A percentile compares a stretch with the other conserved stretches of the same genome.
Evolutionary conservation across 2,329 filamentous ascomycete genomes (phyloP).

Genomic region (Aspergillus puulaauensis): DNA sequence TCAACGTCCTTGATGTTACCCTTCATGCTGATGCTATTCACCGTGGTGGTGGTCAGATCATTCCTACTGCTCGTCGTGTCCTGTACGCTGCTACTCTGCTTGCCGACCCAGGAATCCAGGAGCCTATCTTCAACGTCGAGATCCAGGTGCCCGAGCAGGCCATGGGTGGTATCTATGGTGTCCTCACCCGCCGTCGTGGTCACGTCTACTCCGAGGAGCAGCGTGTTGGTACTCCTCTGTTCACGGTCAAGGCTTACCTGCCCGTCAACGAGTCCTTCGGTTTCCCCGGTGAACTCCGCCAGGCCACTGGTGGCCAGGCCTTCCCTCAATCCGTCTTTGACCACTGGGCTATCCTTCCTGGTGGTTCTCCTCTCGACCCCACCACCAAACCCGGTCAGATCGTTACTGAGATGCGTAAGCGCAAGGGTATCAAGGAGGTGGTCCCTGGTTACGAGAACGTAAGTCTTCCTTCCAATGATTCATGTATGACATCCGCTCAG

Average conservation of each 20-base stretch:
- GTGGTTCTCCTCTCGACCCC: conserved; percentile 85
- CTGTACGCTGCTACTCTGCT: conserved; percentile 91
- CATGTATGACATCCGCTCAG: background rate
- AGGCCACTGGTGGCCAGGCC: conserved; percentile 91
- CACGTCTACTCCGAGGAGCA: conserved; percentile 99
- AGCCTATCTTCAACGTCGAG: conserved; percentile 98
- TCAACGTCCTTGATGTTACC: conserved; percentile 99
- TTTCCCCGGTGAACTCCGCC: conserved; percentile 96
- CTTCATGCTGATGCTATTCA: conserved; percentile 99
- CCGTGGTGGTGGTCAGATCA: conserved; percentile 98
- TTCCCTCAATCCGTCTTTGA: conserved; percentile 99
- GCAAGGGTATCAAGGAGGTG: conserved; percentile 98
- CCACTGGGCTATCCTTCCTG: conserved; percentile 95
- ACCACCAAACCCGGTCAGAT: conserved; percentile 79
- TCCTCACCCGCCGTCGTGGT: conserved; percentile 95
- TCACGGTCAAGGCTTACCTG: conserved; percentile 98
- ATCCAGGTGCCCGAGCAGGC: conserved; percentile 98
- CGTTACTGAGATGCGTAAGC: conserved; percentile 90
- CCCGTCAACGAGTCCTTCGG: conserved; percentile 98
- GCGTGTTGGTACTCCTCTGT: conserved; percentile 96
- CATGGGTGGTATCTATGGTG: conserved; percentile 99
- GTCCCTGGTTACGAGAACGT: conserved; percentile 94
- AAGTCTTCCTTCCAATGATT: conserved; percentile 51
- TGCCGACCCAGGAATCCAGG: conserved; percentile 84
- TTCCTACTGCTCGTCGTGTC: conserved; percentile 96